Evolutionary conservation across 2,329 filamentous ascomycete species (phyloP).

Genomic region (Nannizzia gypsea): DNA sequence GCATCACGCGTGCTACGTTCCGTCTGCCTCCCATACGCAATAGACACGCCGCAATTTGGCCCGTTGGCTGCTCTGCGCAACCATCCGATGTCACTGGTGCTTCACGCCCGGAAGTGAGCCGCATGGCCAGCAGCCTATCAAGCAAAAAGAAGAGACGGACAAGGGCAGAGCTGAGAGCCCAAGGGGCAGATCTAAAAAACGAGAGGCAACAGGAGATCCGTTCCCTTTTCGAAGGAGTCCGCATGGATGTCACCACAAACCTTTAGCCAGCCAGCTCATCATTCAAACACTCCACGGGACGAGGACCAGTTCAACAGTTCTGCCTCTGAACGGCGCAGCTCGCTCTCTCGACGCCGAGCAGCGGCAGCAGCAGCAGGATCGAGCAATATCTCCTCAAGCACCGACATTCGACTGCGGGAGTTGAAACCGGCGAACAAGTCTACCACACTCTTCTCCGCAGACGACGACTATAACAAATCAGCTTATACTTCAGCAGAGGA

Average conservation of each 20-base stretch:
- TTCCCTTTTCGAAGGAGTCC: neutral
- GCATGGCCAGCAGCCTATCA: conserved; percentile 3
- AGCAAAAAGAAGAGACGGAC: neutral
- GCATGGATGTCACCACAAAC: conserved; percentile 11
- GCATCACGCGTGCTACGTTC: neutral
- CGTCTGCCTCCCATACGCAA: neutral
- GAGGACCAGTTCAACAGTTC: neutral
- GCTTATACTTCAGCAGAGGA: conserved; percentile 22
- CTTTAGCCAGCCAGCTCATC: neutral
- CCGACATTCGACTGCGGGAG: neutral
- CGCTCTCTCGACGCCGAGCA: neutral
- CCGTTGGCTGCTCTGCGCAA: conserved; percentile 1
- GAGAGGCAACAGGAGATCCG: neutral
- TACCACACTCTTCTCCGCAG: neutral
- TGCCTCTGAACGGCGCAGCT: conserved; percentile 2
- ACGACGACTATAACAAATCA: neutral
- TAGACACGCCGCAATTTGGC: neutral
- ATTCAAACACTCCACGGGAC: conserved; percentile 5
- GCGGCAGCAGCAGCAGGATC: neutral
- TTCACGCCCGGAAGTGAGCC: conserved; percentile 3
- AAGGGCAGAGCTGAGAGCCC: neutral
- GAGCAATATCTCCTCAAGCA: neutral
- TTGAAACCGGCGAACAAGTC: neutral
- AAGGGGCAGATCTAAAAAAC: neutral
- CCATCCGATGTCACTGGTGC: conserved; percentile 5